Evolutionary conservation across 495 filamentous ascomycete genomes (phyloP).

Genomic region (Sphaerosporella brunnea): DNA sequence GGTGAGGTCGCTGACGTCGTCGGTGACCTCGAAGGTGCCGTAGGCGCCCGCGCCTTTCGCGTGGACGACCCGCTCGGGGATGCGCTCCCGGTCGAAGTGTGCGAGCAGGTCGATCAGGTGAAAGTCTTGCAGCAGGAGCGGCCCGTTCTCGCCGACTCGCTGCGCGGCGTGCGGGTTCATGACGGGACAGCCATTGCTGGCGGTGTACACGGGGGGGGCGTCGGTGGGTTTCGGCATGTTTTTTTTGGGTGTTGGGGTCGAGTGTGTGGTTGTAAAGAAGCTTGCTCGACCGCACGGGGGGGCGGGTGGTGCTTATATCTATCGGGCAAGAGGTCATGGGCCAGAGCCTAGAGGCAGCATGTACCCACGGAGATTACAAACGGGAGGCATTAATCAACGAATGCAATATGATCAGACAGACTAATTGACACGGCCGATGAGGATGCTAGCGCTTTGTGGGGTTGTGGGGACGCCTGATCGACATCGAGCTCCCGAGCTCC

Average conservation of each 20-base stretch:
- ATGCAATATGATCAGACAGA: too few relatives aligned
- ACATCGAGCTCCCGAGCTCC: too few relatives aligned
- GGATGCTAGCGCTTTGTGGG: too few relatives aligned
- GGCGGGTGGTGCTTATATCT: too few relatives aligned
- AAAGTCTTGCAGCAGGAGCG: constrained; percentile 45
- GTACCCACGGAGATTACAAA: too few relatives aligned
- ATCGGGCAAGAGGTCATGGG: too few relatives aligned
- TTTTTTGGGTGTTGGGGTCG: not conserved
- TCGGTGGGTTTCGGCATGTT: too few relatives aligned
- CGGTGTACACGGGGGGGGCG: constrained; percentile 19
- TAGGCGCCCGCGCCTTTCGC: constrained; percentile 68
- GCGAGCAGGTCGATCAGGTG: constrained; percentile 36
- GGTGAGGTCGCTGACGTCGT: constrained; percentile 42
- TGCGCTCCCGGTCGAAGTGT: constrained; percentile 42
- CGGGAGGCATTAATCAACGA: too few relatives aligned
- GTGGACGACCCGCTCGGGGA: constrained; percentile 46
- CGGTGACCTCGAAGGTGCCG: constrained; percentile 55
- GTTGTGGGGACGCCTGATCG: too few relatives aligned
- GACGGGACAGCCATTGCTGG: constrained; percentile 33
- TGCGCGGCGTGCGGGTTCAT: constrained; percentile 41
- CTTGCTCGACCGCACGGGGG: too few relatives aligned
- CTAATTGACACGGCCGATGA: too few relatives aligned
- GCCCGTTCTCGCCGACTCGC: constrained; percentile 44
- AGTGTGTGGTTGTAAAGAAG: not conserved
- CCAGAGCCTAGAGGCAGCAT: too few relatives aligned